Evolutionary conservation across 441 rosid genomes (phyloP), one percentile per base, ranked within the genome.

Genomic region (Sinapis alba): DNA sequence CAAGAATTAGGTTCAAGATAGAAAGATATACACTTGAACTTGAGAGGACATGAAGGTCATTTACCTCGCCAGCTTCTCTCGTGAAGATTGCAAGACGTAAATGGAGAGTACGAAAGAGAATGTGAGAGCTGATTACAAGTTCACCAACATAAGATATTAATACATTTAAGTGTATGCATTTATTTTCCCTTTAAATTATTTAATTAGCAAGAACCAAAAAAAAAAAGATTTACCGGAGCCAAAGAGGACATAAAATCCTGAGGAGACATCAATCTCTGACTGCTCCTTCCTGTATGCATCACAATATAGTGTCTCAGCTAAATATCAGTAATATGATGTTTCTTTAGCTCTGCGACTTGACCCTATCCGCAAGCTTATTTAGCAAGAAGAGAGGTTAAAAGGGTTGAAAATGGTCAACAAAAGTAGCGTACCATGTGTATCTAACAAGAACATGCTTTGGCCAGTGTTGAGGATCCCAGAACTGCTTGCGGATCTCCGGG

Each of bases 391-490:
- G n/a, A 54, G 43, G 36, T n/a, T n/a, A n/a, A n/a, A n/a, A n/a
- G n/a, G n/a, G n/a, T n/a, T n/a, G n/a, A n/a, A n/a, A n/a, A n/a
- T n/a, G 57, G 16, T 30, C 1, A 32, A 19, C 19, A 5, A 56
- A 21, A 41, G 58, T 65, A 80, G 82, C 83, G 73, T 65, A 93
- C 98, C 99, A 95, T 61, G 91, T 89, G 83, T 93, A 93, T 89
- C 43, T 86, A 54, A 88, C 90, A 73, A 93, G 95, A 65, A 95
- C 83, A 67, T 91, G 97, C 74, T 95, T 95, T 60, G 99, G 98
- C 98, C 99, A 93, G 71, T 77, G 88, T 69, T 95, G 76, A 78
- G 92, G 78, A 81, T 89, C 90, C 99, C 99, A 93, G 75, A 91
- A 95, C 32, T 84, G 84, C 60, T 86, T 83, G 23, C 79, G 84